phyloP scores from a whole-genome alignment of 2,329 filamentous ascomycete species.

The Claviceps lovelessii region DNA sequence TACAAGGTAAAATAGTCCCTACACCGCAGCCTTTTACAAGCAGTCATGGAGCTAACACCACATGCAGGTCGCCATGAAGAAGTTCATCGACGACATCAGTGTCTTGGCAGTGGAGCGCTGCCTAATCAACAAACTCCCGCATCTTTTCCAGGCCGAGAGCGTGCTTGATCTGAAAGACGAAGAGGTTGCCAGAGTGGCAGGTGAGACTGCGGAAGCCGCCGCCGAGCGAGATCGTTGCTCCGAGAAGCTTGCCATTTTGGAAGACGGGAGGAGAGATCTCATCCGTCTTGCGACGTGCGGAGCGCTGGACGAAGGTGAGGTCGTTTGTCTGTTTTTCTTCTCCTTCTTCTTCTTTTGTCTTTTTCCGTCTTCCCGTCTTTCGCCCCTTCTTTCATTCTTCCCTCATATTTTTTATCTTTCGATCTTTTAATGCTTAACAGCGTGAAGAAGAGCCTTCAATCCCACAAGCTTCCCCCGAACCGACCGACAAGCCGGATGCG shows the following conservation, averaged over 20 bases:
- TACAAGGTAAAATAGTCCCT: slow-evolving; percentile 19
- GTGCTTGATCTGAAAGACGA: slow-evolving; percentile 9
- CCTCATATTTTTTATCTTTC: background rate
- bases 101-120: slow-evolving; percentile 13
- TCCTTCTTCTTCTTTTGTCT: background rate
- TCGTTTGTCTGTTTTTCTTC: background rate
- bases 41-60: background rate
- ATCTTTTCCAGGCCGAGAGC: slow-evolving; percentile 9
- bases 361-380: no score
- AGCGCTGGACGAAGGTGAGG: background rate
- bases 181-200: slow-evolving; percentile 1
- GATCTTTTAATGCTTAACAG: background rate
- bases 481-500: background rate
- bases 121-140: slow-evolving; percentile 9
- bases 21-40: no score
- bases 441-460: background rate
- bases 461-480: background rate
- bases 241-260: slow-evolving; percentile 3
- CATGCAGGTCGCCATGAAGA: slow-evolving; percentile 10
- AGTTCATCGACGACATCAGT: slow-evolving; percentile 12
- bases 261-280: background rate
- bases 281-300: background rate
- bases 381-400: no score
- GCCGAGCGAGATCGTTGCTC: slow-evolving; percentile 1
- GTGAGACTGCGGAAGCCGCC: slow-evolving; percentile 1